phyloP scores from a whole-genome alignment of 2,329 filamentous ascomycete genomes.

The Talaromyces sp. region DNA sequence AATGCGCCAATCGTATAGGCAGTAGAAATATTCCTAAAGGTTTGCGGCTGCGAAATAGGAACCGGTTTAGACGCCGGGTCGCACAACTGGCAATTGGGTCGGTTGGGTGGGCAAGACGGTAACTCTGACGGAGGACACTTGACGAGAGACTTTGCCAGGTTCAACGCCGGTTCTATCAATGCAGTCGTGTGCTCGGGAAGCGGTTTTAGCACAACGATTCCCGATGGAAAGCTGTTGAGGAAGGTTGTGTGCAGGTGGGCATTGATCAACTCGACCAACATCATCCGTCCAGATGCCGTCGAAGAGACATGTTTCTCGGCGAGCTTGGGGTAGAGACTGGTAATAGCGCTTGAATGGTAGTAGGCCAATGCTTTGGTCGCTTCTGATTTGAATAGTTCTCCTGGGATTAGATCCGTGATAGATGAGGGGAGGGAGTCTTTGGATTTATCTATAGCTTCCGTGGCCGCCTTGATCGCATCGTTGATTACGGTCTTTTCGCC shows the following conservation, averaged over 20 bases:
- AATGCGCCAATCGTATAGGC: slow-evolving; percentile 81
- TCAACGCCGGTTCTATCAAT: slow-evolving; percentile 63
- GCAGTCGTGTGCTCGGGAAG: slow-evolving; percentile 68
- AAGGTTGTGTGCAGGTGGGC: slow-evolving; percentile 80
- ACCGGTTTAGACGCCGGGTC: slow-evolving; percentile 57
- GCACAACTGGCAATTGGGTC: slow-evolving; percentile 68
- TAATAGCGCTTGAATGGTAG: slow-evolving; percentile 63
- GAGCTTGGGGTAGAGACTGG: slow-evolving; percentile 62
- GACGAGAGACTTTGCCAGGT: slow-evolving; percentile 69
- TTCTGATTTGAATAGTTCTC: slow-evolving; percentile 61
- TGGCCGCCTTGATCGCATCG: slow-evolving; percentile 55
- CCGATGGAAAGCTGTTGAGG: slow-evolving; percentile 70
- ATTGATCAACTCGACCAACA: slow-evolving; percentile 71
- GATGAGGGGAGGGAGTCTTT: slow-evolving; percentile 44
- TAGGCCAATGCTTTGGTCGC: slow-evolving; percentile 66
- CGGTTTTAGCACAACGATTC: slow-evolving; percentile 78
- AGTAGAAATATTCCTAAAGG: slow-evolving; percentile 65
- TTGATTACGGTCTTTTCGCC: slow-evolving; percentile 62
- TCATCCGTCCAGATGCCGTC: slow-evolving; percentile 56
- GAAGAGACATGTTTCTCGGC: slow-evolving; percentile 55
- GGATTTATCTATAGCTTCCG: neutral
- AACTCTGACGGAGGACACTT: slow-evolving; percentile 70
- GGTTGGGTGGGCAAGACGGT: slow-evolving; percentile 80
- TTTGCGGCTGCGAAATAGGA: slow-evolving; percentile 59
- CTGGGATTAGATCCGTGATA: slow-evolving; percentile 57